These are phyloP conservation scores for Boletellus ananas DNA, from an alignment of 768 basidiomycete species.

Conservation along the genomic window DNA sequence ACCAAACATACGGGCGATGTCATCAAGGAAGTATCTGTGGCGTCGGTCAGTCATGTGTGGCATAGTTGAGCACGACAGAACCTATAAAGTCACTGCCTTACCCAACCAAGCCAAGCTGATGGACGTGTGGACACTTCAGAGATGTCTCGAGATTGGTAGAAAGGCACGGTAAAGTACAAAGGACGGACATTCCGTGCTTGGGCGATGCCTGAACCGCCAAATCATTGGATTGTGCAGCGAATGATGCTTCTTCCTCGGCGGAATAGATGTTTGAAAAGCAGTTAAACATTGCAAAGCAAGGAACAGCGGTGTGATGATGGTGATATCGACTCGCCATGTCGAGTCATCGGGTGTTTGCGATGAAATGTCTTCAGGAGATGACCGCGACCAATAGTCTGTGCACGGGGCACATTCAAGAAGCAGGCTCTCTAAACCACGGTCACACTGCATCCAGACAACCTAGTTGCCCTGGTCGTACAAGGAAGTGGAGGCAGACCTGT, in stretches of 20 bases:
- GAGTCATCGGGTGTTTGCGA: neutral
- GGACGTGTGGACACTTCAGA: neutral
- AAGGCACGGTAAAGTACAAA: neutral
- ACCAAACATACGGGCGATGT: neutral
- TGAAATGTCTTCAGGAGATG: too few species aligned
- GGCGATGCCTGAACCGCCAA: neutral
- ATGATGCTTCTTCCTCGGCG: neutral
- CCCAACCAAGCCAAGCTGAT: neutral
- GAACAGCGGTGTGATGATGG: neutral
- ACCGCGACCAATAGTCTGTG: too few species aligned
- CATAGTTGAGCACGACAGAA: neutral
- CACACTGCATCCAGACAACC: too few species aligned
- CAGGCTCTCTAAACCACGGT: too few species aligned
- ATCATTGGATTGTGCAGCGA: neutral
- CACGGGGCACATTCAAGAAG: too few species aligned
- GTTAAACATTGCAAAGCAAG: neutral
- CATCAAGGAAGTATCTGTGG: neutral
- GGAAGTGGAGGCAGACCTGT: too few species aligned
- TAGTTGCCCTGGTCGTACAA: too few species aligned
- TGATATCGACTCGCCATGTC: neutral
- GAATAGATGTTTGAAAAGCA: neutral
- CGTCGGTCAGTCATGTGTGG: neutral
- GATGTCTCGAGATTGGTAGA: neutral
- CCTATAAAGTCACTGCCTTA: neutral
- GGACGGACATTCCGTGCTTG: neutral